A percentile compares a stretch with the other conserved stretches of the same genome.
Evolutionary conservation across 805 yeast species (phyloP).

Genomic region (Metschnikowia colocasiae): DNA sequence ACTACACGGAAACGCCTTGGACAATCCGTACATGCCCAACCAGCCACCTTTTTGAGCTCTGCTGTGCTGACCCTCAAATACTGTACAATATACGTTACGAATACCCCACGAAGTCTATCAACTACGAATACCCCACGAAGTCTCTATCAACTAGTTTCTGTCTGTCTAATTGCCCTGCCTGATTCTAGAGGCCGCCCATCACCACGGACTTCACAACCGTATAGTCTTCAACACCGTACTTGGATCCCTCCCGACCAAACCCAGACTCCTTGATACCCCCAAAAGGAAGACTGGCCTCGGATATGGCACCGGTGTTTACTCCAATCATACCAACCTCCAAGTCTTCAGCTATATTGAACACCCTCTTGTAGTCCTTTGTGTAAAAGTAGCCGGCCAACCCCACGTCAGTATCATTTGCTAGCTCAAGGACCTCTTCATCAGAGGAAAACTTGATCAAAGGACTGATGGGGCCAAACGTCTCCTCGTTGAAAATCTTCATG

Average conservation of each 20-base stretch:
- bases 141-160: background rate
- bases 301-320: constrained; percentile 68
- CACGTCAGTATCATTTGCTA: constrained; percentile 64
- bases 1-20: constrained; percentile 1
- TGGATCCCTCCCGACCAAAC: constrained; percentile 77
- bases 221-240: constrained; percentile 73
- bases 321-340: constrained; percentile 82
- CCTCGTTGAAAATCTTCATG: constrained; percentile 61
- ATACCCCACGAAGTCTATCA: too few relatives aligned
- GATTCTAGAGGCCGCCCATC: constrained; percentile 10
- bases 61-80: background rate
- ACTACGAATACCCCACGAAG: background rate
- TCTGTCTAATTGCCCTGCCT: background rate
- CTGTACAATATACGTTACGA: background rate
- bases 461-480: constrained; percentile 80
- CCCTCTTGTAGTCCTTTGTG: constrained; percentile 51
- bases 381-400: constrained; percentile 79
- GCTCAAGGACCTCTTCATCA: constrained; percentile 58
- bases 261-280: constrained; percentile 82
- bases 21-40: constrained; percentile 4
- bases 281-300: constrained; percentile 65
- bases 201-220: constrained; percentile 62
- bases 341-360: constrained; percentile 61
- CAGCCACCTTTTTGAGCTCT: constrained; percentile 2
- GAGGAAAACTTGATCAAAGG: constrained; percentile 61